Percentiles rank a stretch among this genome's conserved stretches.
These are phyloP conservation scores for Umbelopsis vinacea DNA, from an alignment of 192 early-diverging fungal genomes.

Conservation along the genomic window DNA sequence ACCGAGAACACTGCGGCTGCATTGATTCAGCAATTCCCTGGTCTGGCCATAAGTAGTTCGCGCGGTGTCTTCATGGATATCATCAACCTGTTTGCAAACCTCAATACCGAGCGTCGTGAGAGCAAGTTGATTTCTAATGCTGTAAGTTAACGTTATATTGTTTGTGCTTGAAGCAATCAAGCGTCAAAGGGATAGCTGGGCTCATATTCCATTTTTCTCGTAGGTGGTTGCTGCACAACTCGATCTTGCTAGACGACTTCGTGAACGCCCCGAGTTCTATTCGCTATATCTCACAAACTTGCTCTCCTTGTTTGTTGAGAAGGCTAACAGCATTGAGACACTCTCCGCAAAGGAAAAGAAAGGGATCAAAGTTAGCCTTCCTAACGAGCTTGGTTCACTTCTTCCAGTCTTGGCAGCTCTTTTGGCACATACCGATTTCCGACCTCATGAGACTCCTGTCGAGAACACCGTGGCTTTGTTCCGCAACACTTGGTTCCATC, in stretches of 20 bases:
- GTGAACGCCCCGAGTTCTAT: conserved; percentile 59
- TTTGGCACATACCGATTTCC: conserved; percentile 61
- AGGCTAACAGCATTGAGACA: conserved; percentile 60
- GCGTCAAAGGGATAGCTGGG: no score
- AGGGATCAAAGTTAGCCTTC: conserved; percentile 46
- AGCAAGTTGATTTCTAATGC: conserved; percentile 49
- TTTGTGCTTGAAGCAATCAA: no score
- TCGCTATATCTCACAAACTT: conserved; percentile 53
- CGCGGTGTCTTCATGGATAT: conserved; percentile 63
- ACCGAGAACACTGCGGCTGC: conserved; percentile 52
- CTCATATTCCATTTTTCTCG: neutral
- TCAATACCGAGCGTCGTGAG: conserved; percentile 41
- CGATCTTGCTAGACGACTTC: conserved; percentile 53
- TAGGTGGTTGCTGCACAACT: conserved; percentile 53
- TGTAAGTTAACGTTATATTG: conserved; percentile 39
- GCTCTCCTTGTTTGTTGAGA: conserved; percentile 63
- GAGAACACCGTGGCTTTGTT: conserved; percentile 73
- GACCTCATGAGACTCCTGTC: conserved; percentile 56
- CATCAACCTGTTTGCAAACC: conserved; percentile 50
- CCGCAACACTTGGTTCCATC: conserved; percentile 92
- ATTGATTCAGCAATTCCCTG: conserved; percentile 60
- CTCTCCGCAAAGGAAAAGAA: conserved; percentile 46
- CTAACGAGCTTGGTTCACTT: conserved; percentile 57
- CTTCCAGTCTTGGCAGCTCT: conserved; percentile 66
- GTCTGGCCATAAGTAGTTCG: conserved; percentile 63